Evolutionary conservation across 1,284 basidiomycete species (phyloP).

Genomic region (Singerocomus rubriflavus): DNA sequence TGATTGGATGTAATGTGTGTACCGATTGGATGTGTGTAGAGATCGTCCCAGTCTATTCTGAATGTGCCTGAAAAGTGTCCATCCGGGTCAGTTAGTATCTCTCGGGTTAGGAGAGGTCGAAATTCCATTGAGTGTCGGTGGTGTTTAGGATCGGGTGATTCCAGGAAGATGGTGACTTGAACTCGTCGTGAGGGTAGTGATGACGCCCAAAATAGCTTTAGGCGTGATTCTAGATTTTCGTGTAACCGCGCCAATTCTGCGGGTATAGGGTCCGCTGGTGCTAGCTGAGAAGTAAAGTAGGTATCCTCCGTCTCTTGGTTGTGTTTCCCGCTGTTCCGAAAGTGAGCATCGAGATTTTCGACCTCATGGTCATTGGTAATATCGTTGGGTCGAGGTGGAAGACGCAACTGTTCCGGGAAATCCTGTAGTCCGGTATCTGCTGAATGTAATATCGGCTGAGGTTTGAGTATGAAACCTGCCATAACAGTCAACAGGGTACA

Average conservation of each 20-base stretch:
- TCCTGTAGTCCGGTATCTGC: constrained; percentile 39
- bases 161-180: constrained; percentile 53
- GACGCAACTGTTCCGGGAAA: constrained; percentile 38
- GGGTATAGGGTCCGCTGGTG: constrained; percentile 18
- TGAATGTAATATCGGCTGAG: constrained; percentile 24
- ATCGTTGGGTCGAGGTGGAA: constrained; percentile 60
- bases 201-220: constrained; percentile 77
- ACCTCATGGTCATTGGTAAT: constrained; percentile 59
- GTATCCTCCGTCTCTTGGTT: constrained; percentile 23
- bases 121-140: constrained; percentile 25
- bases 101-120: constrained; percentile 47
- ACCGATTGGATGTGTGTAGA: constrained; percentile 59
- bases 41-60: constrained; percentile 61
- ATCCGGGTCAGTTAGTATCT: constrained; percentile 57
- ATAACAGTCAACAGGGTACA: constrained; percentile 3
- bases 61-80: constrained; percentile 71
- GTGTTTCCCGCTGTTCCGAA: constrained; percentile 22
- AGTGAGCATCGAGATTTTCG: constrained; percentile 32
- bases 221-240: constrained; percentile 67
- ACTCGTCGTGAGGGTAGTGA: constrained; percentile 59
- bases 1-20: constrained; percentile 59
- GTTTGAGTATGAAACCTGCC: constrained; percentile 61
- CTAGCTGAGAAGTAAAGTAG: constrained; percentile 12
- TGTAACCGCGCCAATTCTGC: constrained; percentile 55
- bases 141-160: constrained; percentile 28